Evolutionary conservation across 2,329 filamentous ascomycete genomes (phyloP).

Genomic region (Exophiala sideris): DNA sequence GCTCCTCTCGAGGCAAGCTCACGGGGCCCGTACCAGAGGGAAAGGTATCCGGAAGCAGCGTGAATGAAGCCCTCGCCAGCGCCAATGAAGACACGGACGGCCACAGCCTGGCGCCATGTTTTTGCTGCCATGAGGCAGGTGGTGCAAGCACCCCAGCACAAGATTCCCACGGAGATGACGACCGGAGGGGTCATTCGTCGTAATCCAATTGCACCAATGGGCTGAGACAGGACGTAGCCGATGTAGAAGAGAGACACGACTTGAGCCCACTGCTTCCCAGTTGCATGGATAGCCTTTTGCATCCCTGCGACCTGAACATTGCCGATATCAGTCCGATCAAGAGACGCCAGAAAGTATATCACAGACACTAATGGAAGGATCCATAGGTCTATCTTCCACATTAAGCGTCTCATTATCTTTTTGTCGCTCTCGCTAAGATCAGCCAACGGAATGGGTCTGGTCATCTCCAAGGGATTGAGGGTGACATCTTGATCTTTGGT

Average conservation of each 20-base stretch:
- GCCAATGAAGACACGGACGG: conserved; percentile 21
- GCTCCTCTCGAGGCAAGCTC: conserved; percentile 24
- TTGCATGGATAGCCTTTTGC: conserved; percentile 14
- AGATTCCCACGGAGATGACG: conserved; percentile 10
- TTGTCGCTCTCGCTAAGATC: not conserved
- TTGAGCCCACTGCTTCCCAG: conserved; percentile 14
- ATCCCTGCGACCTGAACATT: conserved; percentile 25
- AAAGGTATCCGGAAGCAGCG: conserved; percentile 17
- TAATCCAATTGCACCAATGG: conserved; percentile 14
- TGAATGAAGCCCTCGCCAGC: conserved; percentile 11
- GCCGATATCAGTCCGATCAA: conserved; percentile 11
- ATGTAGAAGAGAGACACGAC: conserved; percentile 22
- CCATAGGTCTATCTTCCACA: conserved; percentile 5
- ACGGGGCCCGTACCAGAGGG: conserved; percentile 25
- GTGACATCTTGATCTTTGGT: too few species aligned
- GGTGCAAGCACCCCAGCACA: conserved; percentile 14
- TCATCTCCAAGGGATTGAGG: too few species aligned
- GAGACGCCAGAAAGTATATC: not conserved
- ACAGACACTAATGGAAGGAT: not conserved
- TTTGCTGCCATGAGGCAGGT: conserved; percentile 4
- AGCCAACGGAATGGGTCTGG: too few species aligned
- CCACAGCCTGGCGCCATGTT: conserved; percentile 10
- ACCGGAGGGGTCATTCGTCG: conserved; percentile 8
- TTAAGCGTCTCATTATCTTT: not conserved
- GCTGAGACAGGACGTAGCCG: conserved; percentile 20